Base-by-base conservation (phyloP, 2,329 filamentous ascomycete genomes). In the Arthroderma sp. region DNA sequence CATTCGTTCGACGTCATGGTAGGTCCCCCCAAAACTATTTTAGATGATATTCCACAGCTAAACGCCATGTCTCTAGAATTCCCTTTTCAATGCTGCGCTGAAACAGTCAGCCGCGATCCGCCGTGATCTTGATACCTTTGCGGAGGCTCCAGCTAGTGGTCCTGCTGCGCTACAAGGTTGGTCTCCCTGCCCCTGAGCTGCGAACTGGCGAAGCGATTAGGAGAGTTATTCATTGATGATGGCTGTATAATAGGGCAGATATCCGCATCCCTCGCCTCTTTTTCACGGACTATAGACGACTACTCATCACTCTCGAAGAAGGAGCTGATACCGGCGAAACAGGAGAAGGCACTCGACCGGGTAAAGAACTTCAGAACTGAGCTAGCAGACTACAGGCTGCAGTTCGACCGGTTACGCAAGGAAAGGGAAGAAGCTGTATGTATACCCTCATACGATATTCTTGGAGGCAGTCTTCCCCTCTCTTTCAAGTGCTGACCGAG, bases 241-340 rank as follows among this genome's bases (percentile, higher is more conserved):
- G 25, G 9, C 49, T 25, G 19, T n/a, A 19, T 52, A 17, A 67
- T 78, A 71, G 85, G 86, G 67, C 86, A 89, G 71, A 82, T 89
- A 62, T 85, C 86, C n/a, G 85, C 84, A 19, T 87, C 87, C 13
- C 76, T 94, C 31, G 84, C 87, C 44, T 83, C 90, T 59, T 90
- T 98, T 71, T 82, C 87, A 51, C 88, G 93, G 60, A 95, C 89
- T 0, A 80, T 98, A 62, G 91, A 96, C 74, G 91, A 96, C 69
- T 98, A 98, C 77, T 83, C 86, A 66, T 80, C 81, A 57, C 82
- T 95, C 31, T 86, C 91, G 0, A 87, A 88, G 63, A 87, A 91
- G 66, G 93, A 98, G 72, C 82, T 95, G 33, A 91, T 95, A 58
- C 81, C 87, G 3, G 86, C 88, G 59, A 98, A 97, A 74, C 88